These are phyloP conservation scores for Liriodendron chinense DNA, from an alignment of 164 flowering plant species.

Conservation along the genomic window DNA sequence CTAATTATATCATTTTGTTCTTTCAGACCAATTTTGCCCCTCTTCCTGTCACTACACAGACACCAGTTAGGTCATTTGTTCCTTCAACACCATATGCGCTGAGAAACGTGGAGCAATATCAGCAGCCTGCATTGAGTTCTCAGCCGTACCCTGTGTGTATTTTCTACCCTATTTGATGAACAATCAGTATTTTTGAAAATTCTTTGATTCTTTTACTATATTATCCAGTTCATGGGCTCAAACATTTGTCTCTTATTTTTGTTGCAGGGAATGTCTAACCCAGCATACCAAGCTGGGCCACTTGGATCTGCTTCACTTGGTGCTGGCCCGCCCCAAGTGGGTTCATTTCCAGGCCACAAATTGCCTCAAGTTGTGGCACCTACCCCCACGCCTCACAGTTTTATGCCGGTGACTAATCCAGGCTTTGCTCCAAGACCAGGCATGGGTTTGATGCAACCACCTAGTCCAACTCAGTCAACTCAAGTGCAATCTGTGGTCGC, in stretches of 20 bases:
- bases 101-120: conserved; percentile 75
- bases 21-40: conserved; percentile 52
- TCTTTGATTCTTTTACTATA: neutral
- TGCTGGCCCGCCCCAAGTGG: conserved; percentile 35
- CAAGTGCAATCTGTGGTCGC: conserved; percentile 36
- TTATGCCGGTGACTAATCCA: conserved; percentile 57
- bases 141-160: conserved; percentile 78
- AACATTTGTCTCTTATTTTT: neutral
- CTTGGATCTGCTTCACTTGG: conserved; percentile 42
- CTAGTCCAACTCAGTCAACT: conserved; percentile 58
- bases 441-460: conserved; percentile 54
- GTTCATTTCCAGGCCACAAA: conserved; percentile 37
- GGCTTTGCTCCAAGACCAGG: conserved; percentile 56
- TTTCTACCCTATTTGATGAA: neutral
- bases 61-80: conserved; percentile 59
- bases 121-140: conserved; percentile 80
- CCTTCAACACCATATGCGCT: conserved; percentile 64
- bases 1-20: neutral
- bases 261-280: conserved; percentile 47
- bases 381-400: conserved; percentile 42
- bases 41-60: conserved; percentile 49
- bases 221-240: neutral
- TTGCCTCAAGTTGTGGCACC: conserved; percentile 65
- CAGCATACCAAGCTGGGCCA: conserved; percentile 45
- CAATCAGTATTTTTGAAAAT: neutral